A percentile compares a stretch with the other conserved stretches of the same genome.
phyloP scores from a whole-genome alignment of 768 basidiomycete species.

The Boletales sp. region DNA sequence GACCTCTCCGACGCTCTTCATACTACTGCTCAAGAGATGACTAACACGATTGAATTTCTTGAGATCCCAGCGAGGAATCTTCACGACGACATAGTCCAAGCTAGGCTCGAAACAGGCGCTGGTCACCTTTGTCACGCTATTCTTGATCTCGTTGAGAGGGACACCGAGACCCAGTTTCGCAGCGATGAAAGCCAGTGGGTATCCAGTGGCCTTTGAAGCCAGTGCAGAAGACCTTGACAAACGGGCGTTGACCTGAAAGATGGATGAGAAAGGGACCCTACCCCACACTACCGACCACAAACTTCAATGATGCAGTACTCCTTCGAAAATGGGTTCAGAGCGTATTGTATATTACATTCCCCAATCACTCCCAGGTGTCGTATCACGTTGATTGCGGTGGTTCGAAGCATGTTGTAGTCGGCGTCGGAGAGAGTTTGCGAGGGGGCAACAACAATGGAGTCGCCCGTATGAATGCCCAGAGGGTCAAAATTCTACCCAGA shows the following conservation, averaged over 20 bases:
- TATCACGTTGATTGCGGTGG: conserved; percentile 97
- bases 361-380: conserved; percentile 98
- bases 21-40: conserved; percentile 85
- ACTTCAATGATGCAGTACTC: conserved; percentile 99
- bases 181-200: conserved; percentile 97
- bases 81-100: conserved; percentile 96
- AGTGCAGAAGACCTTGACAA: conserved; percentile 96
- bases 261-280: conserved; percentile 4
- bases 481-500: conserved; percentile 90
- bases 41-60: conserved; percentile 97
- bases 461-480: conserved; percentile 96
- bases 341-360: conserved; percentile 99
- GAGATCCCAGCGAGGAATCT: conserved; percentile 98
- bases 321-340: conserved; percentile 89
- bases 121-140: conserved; percentile 95
- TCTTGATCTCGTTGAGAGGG: conserved; percentile 96
- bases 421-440: conserved; percentile 98
- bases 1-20: conserved; percentile 99
- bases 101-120: conserved; percentile 98
- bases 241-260: conserved; percentile 81
- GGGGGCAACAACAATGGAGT: conserved; percentile 97
- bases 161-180: conserved; percentile 97
- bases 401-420: conserved; percentile 99
- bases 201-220: conserved; percentile 97
- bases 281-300: conserved; percentile 10